Percentiles rank a stretch among this genome's conserved stretches.
phyloP scores from a whole-genome alignment of 2,329 filamentous ascomycete genomes.

The Colletotrichum navitas region DNA sequence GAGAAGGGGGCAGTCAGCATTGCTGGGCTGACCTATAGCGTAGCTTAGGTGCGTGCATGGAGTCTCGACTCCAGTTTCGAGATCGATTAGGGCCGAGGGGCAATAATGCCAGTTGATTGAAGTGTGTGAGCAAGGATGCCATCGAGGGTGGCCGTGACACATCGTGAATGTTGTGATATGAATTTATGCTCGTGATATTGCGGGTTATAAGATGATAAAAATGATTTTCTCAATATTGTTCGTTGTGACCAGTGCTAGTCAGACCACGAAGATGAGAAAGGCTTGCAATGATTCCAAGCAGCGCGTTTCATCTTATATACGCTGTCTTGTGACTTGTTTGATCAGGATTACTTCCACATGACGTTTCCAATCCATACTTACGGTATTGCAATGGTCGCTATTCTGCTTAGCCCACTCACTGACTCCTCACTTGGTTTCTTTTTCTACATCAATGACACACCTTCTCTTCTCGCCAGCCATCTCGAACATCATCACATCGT shows the following conservation, averaged over 20 bases:
- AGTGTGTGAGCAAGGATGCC: constrained; percentile 66
- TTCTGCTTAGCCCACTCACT: constrained; percentile 33
- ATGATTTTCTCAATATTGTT: not conserved
- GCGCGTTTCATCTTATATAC: constrained; percentile 29
- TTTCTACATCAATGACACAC: constrained; percentile 20
- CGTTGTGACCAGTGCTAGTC: not conserved
- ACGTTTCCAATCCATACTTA: not conserved
- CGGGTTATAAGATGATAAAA: not conserved
- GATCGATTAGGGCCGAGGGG: constrained; percentile 61
- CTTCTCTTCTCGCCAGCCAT: constrained; percentile 37
- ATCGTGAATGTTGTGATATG: constrained; percentile 50
- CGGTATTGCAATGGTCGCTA: constrained; percentile 29
- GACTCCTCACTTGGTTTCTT: constrained; percentile 42
- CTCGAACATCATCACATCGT: constrained; percentile 18
- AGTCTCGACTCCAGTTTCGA: constrained; percentile 62
- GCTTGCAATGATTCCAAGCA: not conserved
- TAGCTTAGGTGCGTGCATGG: constrained; percentile 64
- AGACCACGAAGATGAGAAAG: too few relatives aligned
- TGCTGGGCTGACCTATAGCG: constrained; percentile 58
- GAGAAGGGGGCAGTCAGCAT: constrained; percentile 60
- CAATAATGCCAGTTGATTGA: constrained; percentile 69
- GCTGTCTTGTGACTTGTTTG: not conserved
- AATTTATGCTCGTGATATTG: too few relatives aligned
- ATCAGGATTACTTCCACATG: not conserved
- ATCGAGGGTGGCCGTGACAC: constrained; percentile 67